Evolutionary conservation across 179 eudicot genomes (phyloP).

Genomic region (Camellia oleifera): DNA sequence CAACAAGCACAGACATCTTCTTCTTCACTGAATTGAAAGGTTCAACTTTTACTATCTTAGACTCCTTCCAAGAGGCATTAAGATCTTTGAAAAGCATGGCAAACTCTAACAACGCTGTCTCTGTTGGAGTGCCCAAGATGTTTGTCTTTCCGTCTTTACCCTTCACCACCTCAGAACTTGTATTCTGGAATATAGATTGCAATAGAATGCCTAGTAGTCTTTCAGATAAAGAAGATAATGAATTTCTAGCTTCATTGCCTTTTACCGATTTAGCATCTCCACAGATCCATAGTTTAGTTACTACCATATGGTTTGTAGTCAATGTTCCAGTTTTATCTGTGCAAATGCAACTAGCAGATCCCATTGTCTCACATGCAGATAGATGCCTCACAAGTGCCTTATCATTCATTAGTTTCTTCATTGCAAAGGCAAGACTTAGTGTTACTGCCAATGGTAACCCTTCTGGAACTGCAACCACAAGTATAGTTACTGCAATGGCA

Average conservation of each 20-base stretch:
- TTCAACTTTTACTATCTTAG: constrained; percentile 51
- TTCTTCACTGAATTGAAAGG: constrained; percentile 76
- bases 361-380: constrained; percentile 93
- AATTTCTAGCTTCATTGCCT: constrained; percentile 15
- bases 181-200: constrained; percentile 61
- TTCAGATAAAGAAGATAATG: constrained; percentile 34
- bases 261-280: constrained; percentile 40
- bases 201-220: constrained; percentile 28
- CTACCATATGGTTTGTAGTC: constrained; percentile 89
- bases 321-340: constrained; percentile 89
- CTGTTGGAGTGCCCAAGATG: constrained; percentile 77
- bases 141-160: constrained; percentile 47
- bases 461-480: constrained; percentile 91
- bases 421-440: constrained; percentile 81
- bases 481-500: constrained; percentile 77
- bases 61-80: constrained; percentile 25
- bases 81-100: constrained; percentile 48
- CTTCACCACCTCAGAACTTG: constrained; percentile 62
- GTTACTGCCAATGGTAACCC: constrained; percentile 90
- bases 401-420: constrained; percentile 82
- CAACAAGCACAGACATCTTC: constrained; percentile 68
- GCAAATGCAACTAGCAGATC: constrained; percentile 81
- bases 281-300: constrained; percentile 59
- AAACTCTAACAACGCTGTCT: constrained; percentile 74
- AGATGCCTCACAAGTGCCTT: constrained; percentile 79